Base-by-base conservation (phyloP, 441 rosid species). In the Mallotus japonicus region DNA sequence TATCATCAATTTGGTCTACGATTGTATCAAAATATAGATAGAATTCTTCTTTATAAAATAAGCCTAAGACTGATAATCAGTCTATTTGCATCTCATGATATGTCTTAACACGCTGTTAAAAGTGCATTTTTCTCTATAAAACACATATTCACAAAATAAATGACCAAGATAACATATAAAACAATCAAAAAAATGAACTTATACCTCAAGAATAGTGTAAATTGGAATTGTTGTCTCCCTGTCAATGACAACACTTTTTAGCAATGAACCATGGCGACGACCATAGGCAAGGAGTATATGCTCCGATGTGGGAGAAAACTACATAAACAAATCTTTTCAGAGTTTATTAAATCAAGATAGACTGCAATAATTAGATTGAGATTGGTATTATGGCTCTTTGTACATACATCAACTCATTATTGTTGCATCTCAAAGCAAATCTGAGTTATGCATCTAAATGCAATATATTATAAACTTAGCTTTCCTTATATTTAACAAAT, bases 221-320 rank as follows among this genome's bases (percentile, higher is more conserved):
- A 87, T 84, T 63, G 88, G 94, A 61, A 84, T 78, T 58, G 92
- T 80, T 58, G 83, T 74, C 79, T 87, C 91, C 75, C 94, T 91
- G 62, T 90, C 95, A 78, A 87, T 84, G 54, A 88, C 87, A 63
- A 90, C 82, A 75, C 94, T 89, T 83, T 85, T 90, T 44, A 90
- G 89, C 51, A 92, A 89, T 19, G 96, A 90, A 69, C 88, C 85
- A 67, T 92, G 96, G 44, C 92, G 93, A 53, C 96, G 85, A 10
- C 97, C 97, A 77, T 92, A 92, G 44, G 95, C 95, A 75, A 92
- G 89, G 57, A 92, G 74, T 76, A 90, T 74, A 66, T 90, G 96
- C 86, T 92, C 95, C 3, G 93, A 90, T 15, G 96, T 87, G 17
- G 95, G 97, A 50, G 97, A 90, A 76, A 92, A 90, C 92, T 92